Conservation (phyloP, 2,329 filamentous ascomycete species). For the Xylaria sp. region DNA sequence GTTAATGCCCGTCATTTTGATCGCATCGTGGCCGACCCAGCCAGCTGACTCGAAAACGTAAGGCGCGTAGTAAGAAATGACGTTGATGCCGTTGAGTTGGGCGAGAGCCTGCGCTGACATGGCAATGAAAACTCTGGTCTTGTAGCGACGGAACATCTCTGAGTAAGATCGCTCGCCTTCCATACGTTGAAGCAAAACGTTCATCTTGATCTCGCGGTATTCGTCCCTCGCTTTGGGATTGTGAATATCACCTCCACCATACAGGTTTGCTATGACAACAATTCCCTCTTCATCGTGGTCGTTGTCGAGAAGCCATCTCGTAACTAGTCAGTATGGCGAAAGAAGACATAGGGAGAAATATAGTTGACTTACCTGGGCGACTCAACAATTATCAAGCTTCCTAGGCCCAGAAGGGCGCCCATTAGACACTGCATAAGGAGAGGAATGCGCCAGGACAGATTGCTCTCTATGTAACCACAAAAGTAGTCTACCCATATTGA, state of each 20-base stretch:
- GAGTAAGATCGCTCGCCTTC: constrained; percentile 91
- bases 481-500: constrained; percentile 99
- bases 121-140: constrained; percentile 93
- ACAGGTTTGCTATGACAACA: constrained; percentile 96
- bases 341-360: constrained; percentile 8
- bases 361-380: constrained; percentile 78
- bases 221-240: constrained; percentile 92
- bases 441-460: constrained; percentile 91
- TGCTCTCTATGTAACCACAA: constrained; percentile 85
- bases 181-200: constrained; percentile 90
- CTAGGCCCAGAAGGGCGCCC: constrained; percentile 84
- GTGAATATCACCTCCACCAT: constrained; percentile 95
- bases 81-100: constrained; percentile 98
- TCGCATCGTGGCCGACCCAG: constrained; percentile 90
- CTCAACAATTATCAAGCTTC: constrained; percentile 94
- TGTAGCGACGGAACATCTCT: constrained; percentile 96
- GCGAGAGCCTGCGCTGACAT: constrained; percentile 98
- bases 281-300: constrained; percentile 99
- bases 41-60: constrained; percentile 96
- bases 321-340: constrained; percentile 46
- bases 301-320: constrained; percentile 94
- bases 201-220: constrained; percentile 99
- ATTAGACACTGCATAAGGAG: constrained; percentile 94
- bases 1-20: constrained; percentile 98
- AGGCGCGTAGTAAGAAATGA: constrained; percentile 98